Base-by-base conservation (phyloP, 1,139 yeast genomes). In the Geotrichum candidum region DNA sequence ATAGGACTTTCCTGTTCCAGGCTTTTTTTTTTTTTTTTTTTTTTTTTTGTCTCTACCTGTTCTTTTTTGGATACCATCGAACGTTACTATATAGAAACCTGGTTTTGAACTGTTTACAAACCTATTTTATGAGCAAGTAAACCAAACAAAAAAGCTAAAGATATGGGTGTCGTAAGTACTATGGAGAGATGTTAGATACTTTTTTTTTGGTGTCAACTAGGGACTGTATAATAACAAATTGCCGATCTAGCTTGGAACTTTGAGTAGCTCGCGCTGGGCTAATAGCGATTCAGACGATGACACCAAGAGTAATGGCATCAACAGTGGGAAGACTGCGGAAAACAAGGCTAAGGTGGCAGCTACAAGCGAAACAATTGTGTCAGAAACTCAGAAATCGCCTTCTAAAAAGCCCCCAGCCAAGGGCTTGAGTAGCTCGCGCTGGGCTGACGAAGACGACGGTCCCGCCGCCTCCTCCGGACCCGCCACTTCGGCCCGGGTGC, bases 401-500 rank as follows among this genome's bases (percentile, higher is more conserved):
- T 18, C 48, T n/a, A 41, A 41, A 15, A 41, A n/a, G 48, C 9
- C 29, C 18, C 57, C 53, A 25, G 13, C 23, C 22, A 15, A 51
- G 29, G 56, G 56, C 27, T 33, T 53, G 31, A 56, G 55, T n/a
- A 48, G 57, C n/a, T 61, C 62, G 2, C 51, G 58, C n/a, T 62
- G 65, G 65, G 66, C 63, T n/a, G 58, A 46, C 27, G 59, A 33
- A 13, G 63, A 54, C 35, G 63, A 55, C 11, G 59, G 18, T 10
- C 10, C 48, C 23, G 5, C 48, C 9, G 22, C 22, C 2, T 41
- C 23, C 18, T 7, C 4, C 5, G 22, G 23, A 6, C 22, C 10
- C 18, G 10, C 22, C 7, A 7, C 48, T 4, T 6, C 22, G 22
- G 22, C 48, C 18, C 18, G 7, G 4, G 11, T 18, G 22, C 18